Base-by-base conservation (phyloP, 108 stramenopile genomes). In the Fragilariopsis cylindrus region DNA sequence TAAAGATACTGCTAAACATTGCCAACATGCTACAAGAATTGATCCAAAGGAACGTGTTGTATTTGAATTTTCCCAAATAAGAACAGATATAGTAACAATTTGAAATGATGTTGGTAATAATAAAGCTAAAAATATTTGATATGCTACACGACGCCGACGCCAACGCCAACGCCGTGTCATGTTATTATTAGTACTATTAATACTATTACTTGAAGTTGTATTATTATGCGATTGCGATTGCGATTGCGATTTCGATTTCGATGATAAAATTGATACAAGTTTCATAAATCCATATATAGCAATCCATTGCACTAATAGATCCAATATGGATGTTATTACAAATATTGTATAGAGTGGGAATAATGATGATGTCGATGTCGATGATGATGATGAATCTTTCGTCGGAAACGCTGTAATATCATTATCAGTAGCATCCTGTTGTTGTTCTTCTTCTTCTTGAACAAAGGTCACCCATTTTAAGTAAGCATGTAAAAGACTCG, bases 41-140 rank as follows among this genome's bases (percentile, higher is more conserved):
- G 74, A 80, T 19, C 74, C 73, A 8, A 87, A 62, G 60, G 66
- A 19, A 4, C 72, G 57, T 1, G 84, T 76, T 41, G 81, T 85
- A 15, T 44, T 60, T 41, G 81, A 79, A 68, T 84, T 81, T 66
- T 89, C 88, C 88, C 88, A 89, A n/a, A 85, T 75, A 9, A 73
- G 45, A 2, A 85, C 81, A 48, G 81, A 72, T 4, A 87, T 66
- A 18, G 84, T 83, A 8, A 75, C 80, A 49, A 83, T 45, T 39
- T 85, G 65, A 67, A 85, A 83, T 30, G 75, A 73, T 44, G 81
- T 53, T 7, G 88, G 86, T 46, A 87, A 65, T 16, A 72, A 69
- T 5, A 87, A 48, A 16, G 76, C 76, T 57, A 69, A 76, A 71
- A 69, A 62, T 30, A 82, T 63, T 63, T 63, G 62, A 63, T 63